Base-by-base conservation (phyloP, 2,329 filamentous ascomycete species). In the Ceratocystis diversiconidia region DNA sequence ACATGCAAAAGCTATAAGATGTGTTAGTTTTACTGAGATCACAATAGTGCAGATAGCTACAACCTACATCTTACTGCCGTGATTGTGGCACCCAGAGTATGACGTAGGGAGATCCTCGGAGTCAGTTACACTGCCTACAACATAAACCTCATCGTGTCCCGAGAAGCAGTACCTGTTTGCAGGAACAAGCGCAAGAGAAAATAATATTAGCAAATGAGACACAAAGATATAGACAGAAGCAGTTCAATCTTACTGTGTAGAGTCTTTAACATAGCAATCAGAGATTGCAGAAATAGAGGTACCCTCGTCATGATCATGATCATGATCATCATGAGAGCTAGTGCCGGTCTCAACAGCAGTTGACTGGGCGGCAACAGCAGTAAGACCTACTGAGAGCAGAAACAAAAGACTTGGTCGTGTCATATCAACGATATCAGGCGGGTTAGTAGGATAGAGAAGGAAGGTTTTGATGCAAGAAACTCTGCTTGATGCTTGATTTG, bases 81-180 rank as follows among this genome's bases (percentile, higher is more conserved):
- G 85, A 0, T 74, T 70, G 72, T 89, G 86, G 71, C 87, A 89
- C 64, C 75, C 82, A 0, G 85, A 88, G 70, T 84, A 88, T 63
- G 81, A 75, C 0, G 84, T 76, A 1, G 86, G 84, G 17, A 83
- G 73, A 61, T 80, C 79, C 57, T 79, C 78, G 1, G 80, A 84
- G 17, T 78, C 78, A 2, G 82, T 86, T 3, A 77, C 75, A 8
- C 79, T 78, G 2, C 77, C 74, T 57, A 76, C 74, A 25, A 80
- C 74, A 41, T 73, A 69, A 64, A 77, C 79, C 70, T 80, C 77
- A 0, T 73, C 73, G 10, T 73, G 71, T 60, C 74, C 76, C 41
- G 74, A 76, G 69, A 79, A 73, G 69, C 79, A 82, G 69, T 73
- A 77, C 12, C 79, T 80, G 68, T 60, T 12, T n/a, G 28, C 17